phyloP scores from a whole-genome alignment of 2,329 filamentous ascomycete species.

The Leptographium lundbergii region DNA sequence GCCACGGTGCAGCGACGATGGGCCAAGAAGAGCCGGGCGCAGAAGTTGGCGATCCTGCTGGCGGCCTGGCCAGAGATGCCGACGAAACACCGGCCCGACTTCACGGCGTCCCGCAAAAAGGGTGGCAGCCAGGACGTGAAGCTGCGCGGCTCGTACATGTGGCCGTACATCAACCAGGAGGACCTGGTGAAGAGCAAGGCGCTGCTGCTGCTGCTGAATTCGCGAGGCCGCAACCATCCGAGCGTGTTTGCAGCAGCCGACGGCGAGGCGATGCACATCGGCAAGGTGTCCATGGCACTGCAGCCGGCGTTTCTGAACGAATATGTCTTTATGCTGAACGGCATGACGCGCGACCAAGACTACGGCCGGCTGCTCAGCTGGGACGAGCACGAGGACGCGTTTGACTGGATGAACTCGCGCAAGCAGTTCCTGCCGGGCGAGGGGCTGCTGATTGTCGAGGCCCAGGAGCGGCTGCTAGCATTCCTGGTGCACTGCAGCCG shows the following conservation, averaged over 20 bases:
- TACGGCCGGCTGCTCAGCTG: conserved; percentile 25
- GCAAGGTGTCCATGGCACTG: conserved; percentile 15
- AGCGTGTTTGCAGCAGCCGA: conserved; percentile 35
- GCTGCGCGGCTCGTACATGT: conserved; percentile 18
- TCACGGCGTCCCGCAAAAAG: conserved; percentile 14
- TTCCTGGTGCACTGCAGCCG: conserved; percentile 38
- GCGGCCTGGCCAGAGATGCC: conserved; percentile 38
- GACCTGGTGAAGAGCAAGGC: conserved; percentile 32
- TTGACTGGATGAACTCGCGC: conserved; percentile 20
- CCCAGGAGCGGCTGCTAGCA: conserved; percentile 30
- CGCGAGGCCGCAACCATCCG: conserved; percentile 34
- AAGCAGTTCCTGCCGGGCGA: conserved; percentile 29
- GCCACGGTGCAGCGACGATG: conserved; percentile 38
- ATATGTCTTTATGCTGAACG: conserved; percentile 23
- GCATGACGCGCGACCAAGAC: conserved; percentile 12
- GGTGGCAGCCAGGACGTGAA: conserved; percentile 14
- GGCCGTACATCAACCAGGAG: conserved; percentile 45
- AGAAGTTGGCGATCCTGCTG: conserved; percentile 32
- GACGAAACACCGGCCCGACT: conserved; percentile 36
- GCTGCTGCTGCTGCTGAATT: conserved; percentile 38
- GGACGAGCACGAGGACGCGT: conserved; percentile 23
- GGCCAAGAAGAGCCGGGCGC: conserved; percentile 35
- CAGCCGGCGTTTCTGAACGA: conserved; percentile 16
- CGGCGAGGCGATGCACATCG: conserved; percentile 19
- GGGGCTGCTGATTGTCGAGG: conserved; percentile 37